A percentile compares a stretch with the other conserved stretches of the same genome.
Evolutionary conservation across 2,329 filamentous ascomycete genomes (phyloP).

Genomic region (Claviceps sp.): DNA sequence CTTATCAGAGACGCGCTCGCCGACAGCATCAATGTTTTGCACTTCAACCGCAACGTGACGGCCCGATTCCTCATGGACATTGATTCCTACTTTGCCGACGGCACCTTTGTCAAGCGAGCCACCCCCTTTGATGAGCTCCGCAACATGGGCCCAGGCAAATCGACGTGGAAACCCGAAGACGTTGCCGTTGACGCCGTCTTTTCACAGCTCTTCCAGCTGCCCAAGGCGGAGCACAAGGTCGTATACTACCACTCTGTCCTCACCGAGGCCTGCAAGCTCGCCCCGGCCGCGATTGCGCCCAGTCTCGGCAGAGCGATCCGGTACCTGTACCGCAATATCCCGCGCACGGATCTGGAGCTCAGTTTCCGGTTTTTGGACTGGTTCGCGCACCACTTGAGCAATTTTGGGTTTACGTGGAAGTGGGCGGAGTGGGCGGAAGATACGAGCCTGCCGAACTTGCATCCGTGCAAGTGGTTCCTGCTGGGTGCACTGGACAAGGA

Average conservation of each 20-base stretch:
- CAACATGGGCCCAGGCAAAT: slow-evolving; percentile 47
- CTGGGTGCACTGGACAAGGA: slow-evolving; percentile 87
- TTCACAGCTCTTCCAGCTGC: slow-evolving; percentile 82
- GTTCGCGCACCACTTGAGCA: slow-evolving; percentile 96
- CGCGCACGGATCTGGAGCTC: slow-evolving; percentile 76
- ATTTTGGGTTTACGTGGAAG: slow-evolving; percentile 99
- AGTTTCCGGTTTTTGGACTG: slow-evolving; percentile 84
- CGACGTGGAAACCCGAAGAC: slow-evolving; percentile 95
- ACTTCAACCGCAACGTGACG: slow-evolving; percentile 80
- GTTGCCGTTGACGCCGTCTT: slow-evolving; percentile 96
- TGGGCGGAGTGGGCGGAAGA: slow-evolving; percentile 96
- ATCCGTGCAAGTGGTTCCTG: slow-evolving; percentile 91
- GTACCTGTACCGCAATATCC: slow-evolving; percentile 72
- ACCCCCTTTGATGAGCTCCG: slow-evolving; percentile 84
- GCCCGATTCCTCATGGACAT: slow-evolving; percentile 87
- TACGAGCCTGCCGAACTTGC: slow-evolving; percentile 58
- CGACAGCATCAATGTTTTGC: slow-evolving; percentile 86
- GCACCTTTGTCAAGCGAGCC: slow-evolving; percentile 85
- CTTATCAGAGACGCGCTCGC: slow-evolving; percentile 74
- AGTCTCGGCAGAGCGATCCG: slow-evolving; percentile 87
- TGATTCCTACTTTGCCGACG: slow-evolving; percentile 83
- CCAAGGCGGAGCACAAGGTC: slow-evolving; percentile 77
- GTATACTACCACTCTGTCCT: slow-evolving; percentile 95
- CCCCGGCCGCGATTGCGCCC: slow-evolving; percentile 89
- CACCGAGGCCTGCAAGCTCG: slow-evolving; percentile 91